Evolutionary conservation across 495 filamentous ascomycete species (phyloP), one percentile per base, ranked within the genome.

Genomic region (Massariosphaeria phaeospora): DNA sequence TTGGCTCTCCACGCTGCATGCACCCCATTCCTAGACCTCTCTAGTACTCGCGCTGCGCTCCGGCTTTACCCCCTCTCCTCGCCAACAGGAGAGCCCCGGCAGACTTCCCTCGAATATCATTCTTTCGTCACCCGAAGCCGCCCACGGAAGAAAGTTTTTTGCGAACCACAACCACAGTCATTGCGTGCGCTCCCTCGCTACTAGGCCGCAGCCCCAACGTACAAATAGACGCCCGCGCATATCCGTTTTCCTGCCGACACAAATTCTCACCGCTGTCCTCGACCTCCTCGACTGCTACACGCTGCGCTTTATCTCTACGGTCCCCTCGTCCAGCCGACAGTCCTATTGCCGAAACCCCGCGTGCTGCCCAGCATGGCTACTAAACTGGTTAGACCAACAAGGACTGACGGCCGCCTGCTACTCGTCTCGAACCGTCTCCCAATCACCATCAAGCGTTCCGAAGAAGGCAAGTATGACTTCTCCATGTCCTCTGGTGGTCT

Each of bases 401-500:
- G 52, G 24, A 26, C 30, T 29, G 66, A 74, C 46, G 71, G 70
- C 29, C 68, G 72, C 2, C 76, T 97, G 35, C 84, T 96, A 31
- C 82, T 97, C 38, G 80, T 96, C 61, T 95, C 91, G 11, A 97
- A 97, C 57, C 86, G 93, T 38, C 79, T 96, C 10, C 91, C 91
- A 4, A 95, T 96, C 68, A 95, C 90, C 42, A 90, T 97, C 70
- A 96, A 95, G 72, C 82, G 88, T 55, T 83, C 83, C 29, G 87
- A 94, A 30, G 87, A 91, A 74, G 84, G 84, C 47, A 66, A 65
- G 7, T 97, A 95, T 71, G 79, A 83, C 57, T 94, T 95, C 70
- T 86, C 83, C 67, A 95, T 95, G 86, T 96, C 91, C 12, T 96
- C 91, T 6, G 91, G 91, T 49, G 91, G 91, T 12, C 78, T 98